Evolutionary conservation across 2,329 filamentous ascomycete species (phyloP).

Genomic region (Didymellaceae sp.): DNA sequence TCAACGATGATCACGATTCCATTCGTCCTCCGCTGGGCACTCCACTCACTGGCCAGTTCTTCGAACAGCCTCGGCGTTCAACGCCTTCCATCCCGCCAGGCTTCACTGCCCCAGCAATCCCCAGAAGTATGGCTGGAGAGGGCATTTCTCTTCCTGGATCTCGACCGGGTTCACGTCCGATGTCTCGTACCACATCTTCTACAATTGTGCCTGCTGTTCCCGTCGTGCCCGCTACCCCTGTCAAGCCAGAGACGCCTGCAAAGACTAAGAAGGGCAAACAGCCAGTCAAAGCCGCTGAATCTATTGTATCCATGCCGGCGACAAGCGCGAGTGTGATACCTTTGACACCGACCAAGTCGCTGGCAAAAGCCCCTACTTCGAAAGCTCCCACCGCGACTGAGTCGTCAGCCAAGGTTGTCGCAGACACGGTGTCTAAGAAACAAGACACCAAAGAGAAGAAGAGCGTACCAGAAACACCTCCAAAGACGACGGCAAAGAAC

Average conservation of each 20-base stretch:
- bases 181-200: slow-evolving; percentile 43
- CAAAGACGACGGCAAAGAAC: slow-evolving; percentile 28
- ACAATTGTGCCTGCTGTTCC: slow-evolving; percentile 48
- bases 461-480: slow-evolving; percentile 13
- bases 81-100: slow-evolving; percentile 57
- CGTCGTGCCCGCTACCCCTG: slow-evolving; percentile 49
- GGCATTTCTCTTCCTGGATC: slow-evolving; percentile 24
- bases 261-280: slow-evolving; percentile 37
- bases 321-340: slow-evolving; percentile 15
- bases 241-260: slow-evolving; percentile 37
- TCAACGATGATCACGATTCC: slow-evolving; percentile 60
- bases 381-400: slow-evolving; percentile 24
- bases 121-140: slow-evolving; percentile 34
- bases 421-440: slow-evolving; percentile 3
- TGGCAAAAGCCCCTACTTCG: slow-evolving; percentile 15
- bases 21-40: slow-evolving; percentile 39
- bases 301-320: slow-evolving; percentile 3
- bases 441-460: slow-evolving; percentile 29
- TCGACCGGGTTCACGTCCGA: slow-evolving; percentile 38
- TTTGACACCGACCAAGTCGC: slow-evolving; percentile 31
- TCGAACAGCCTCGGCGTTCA: slow-evolving; percentile 49
- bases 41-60: slow-evolving; percentile 30
- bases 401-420: slow-evolving; percentile 16
- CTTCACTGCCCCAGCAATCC: slow-evolving; percentile 44
- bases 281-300: slow-evolving; percentile 9